These are phyloP conservation scores for Isochrysis galbana DNA, from an alignment of 78 protist genomes.

Conservation along the genomic window DNA sequence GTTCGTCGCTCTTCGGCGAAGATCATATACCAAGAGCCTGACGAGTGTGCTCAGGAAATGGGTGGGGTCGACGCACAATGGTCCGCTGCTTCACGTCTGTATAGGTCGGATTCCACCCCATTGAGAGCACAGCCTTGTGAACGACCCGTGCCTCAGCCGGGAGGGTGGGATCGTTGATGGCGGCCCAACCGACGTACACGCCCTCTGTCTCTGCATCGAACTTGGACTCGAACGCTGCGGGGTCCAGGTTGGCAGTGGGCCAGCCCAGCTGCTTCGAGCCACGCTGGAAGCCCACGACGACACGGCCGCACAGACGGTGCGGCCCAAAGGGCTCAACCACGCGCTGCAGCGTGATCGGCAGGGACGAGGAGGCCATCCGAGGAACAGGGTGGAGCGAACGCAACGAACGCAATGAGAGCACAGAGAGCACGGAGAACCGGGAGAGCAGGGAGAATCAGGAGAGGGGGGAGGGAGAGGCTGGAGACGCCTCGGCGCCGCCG, in stretches of 20 bases:
- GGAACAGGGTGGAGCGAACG: no score
- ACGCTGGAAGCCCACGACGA: slow-evolving; percentile 46
- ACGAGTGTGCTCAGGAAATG: no score
- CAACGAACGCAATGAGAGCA: no score
- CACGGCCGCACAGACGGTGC: slow-evolving; percentile 5
- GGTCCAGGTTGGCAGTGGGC: slow-evolving; percentile 51
- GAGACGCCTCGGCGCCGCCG: no score
- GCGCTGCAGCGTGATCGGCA: neutral
- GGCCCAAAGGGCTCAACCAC: neutral
- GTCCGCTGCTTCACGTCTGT: neutral
- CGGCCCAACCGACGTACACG: slow-evolving; percentile 13
- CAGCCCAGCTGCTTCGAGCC: slow-evolving; percentile 48
- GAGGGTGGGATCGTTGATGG: neutral
- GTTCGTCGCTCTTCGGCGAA: no score
- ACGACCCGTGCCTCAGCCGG: neutral
- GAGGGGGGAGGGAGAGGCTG: no score
- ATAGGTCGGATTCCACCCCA: neutral
- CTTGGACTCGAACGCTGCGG: neutral
- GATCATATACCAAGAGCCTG: no score
- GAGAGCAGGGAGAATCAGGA: no score
- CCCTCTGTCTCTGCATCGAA: neutral
- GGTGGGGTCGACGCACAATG: neutral
- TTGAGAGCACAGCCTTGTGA: slow-evolving; percentile 3
- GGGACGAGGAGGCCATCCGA: no score
- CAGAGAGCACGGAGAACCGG: no score